Conservation (phyloP, 352 stramenopile species). For the Peronospora belbahrii region DNA sequence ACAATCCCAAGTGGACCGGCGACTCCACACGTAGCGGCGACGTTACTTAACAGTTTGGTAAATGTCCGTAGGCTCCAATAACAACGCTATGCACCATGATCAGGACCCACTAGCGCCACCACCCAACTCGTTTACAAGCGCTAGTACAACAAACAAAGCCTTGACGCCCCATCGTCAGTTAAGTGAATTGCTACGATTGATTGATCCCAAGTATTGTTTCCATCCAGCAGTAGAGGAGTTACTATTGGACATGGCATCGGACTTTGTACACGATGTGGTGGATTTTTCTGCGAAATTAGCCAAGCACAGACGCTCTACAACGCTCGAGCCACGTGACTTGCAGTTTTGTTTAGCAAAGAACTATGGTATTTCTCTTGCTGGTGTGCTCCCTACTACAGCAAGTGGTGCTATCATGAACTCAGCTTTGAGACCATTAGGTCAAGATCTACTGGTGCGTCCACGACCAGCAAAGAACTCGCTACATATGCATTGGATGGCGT, state of each 20-base stretch:
- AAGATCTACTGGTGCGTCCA: conserved; percentile 50
- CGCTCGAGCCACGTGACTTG: conserved; percentile 62
- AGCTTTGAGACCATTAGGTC: conserved; percentile 40
- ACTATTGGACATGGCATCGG: conserved; percentile 70
- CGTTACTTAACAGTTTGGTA: conserved; percentile 12
- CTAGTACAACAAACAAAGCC: conserved; percentile 39
- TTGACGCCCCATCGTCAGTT: conserved; percentile 67
- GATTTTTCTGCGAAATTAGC: conserved; percentile 52
- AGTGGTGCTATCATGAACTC: conserved; percentile 1
- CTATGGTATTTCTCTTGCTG: conserved; percentile 75
- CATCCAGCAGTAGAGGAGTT: conserved; percentile 77
- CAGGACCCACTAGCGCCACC: conserved; percentile 26
- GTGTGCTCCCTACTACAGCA: conserved; percentile 30
- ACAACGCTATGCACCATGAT: conserved; percentile 4
- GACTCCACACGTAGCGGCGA: conserved; percentile 8
- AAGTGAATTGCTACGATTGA: conserved; percentile 51
- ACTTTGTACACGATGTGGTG: conserved; percentile 76
- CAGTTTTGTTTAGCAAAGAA: conserved; percentile 83
- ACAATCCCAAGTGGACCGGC: conserved; percentile 13
- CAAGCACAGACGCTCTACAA: conserved; percentile 71
- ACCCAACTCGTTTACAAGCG: conserved; percentile 32
- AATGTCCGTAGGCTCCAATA: conserved; percentile 2
- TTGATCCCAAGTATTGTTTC: conserved; percentile 69
- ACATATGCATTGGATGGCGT: conserved; percentile 73
- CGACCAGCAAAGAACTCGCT: conserved; percentile 66